Conservation (phyloP, 169 alveolate genomes). For the Plasmodium ovale region DNA sequence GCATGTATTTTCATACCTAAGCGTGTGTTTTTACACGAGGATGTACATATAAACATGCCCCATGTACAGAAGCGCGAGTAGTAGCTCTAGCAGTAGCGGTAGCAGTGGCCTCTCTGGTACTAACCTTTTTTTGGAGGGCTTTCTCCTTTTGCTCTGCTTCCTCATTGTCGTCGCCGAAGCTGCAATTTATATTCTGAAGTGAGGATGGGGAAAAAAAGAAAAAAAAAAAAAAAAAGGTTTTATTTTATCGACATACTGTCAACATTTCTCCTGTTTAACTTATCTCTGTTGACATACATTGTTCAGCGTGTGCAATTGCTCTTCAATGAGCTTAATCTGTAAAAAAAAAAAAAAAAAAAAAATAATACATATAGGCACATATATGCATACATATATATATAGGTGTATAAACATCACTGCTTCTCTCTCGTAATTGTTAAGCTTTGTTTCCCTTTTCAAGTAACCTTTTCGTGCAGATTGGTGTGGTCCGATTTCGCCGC, state of each 20-base stretch:
- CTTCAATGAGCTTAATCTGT: slow-evolving; percentile 49
- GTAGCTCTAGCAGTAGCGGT: neutral
- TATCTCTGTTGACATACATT: slow-evolving; percentile 17
- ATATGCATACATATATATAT: too few species aligned
- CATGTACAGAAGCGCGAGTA: neutral
- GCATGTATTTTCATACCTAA: neutral
- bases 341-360: neutral
- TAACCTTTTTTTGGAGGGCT: neutral
- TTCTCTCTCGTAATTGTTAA: too few species aligned
- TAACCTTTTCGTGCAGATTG: too few species aligned
- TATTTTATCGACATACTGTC: too few species aligned
- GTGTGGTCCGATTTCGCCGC: too few species aligned
- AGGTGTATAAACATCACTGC: too few species aligned
- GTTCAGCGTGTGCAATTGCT: slow-evolving; percentile 35
- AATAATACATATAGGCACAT: too few species aligned
- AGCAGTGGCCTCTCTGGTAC: too few species aligned
- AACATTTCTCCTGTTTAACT: neutral
- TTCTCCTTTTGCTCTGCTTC: neutral
- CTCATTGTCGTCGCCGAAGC: slow-evolving; percentile 15
- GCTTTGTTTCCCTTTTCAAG: too few species aligned
- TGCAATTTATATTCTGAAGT: slow-evolving; percentile 49
- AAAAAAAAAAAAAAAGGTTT: too few species aligned
- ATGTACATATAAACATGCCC: neutral
- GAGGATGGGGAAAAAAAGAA: neutral
- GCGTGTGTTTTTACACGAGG: neutral